Base-by-base conservation (phyloP, 2,329 filamentous ascomycete genomes). In the Penicillium sp. region DNA sequence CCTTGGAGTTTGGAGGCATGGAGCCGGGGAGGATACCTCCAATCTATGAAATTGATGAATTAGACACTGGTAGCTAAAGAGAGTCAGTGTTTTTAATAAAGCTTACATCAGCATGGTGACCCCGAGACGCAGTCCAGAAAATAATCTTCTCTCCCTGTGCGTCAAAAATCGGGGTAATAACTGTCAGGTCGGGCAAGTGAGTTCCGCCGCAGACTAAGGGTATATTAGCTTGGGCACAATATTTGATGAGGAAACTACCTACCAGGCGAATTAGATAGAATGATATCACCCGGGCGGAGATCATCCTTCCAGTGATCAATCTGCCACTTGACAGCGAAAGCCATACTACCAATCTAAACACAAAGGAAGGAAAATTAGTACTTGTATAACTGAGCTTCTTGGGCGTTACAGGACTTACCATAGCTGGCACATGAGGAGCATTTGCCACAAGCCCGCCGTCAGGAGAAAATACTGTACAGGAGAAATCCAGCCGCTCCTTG, bases 231-330 rank as follows among this genome's bases (percentile, higher is more conserved):
- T 21, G 28, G 2, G 9, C 7, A 12, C 1, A 24, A 33, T 11
- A 48, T 7, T 4, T 16, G 21, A 11, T 9, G 30, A 48, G 11
- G 26, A 18, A 1, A 33, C 16, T 28, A 47, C 52, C 16, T 55
- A 55, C 53, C 33, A 8, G 53, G 53, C n/a, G 53, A 55, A 49
- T 45, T 55, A 6, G 53, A 87, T 12, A 90, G 85, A 46, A 90
- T 79, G 0, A 90, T 87, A 66, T 90, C 88, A 45, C 88, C 87
- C 55, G 79, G 83, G 63, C 86, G 85, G 35, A 90, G 76, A 62
- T 84, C 86, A 16, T 84, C 86, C 63, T 82, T 79, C 87, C 87
- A 90, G 53, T 89, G 87, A 28, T 55, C 18, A 12, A 55, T 55
- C 21, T 55, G 53, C 28, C 23, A 55, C 21, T 49, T 55, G 3